Conservation (phyloP, 805 yeast genomes). For the Tetrapisispora nanseiensis region DNA sequence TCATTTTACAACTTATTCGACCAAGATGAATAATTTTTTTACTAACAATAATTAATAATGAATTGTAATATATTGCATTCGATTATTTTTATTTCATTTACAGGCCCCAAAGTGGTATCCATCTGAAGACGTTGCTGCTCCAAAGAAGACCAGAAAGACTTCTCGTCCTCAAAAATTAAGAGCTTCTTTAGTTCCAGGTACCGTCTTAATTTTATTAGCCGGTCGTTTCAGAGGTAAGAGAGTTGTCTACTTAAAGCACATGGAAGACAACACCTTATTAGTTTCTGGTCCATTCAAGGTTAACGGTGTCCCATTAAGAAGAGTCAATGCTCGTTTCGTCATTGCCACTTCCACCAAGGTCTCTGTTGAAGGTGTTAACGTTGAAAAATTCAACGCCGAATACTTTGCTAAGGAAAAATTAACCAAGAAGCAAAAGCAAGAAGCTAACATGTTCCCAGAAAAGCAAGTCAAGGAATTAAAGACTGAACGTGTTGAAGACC, state of each 20-base stretch:
- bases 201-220: conserved; percentile 93
- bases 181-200: conserved; percentile 94
- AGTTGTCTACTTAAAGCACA: conserved; percentile 92
- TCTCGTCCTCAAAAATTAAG: conserved; percentile 91
- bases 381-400: conserved; percentile 82
- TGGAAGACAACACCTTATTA: conserved; percentile 95
- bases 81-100: conserved; percentile 1
- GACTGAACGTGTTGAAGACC: conserved; percentile 93
- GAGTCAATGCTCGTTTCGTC: conserved; percentile 97
- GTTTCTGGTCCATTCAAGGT: conserved; percentile 99
- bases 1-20: too few relatives aligned
- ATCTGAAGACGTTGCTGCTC: conserved; percentile 81
- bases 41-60: background rate
- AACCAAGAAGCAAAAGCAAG: conserved; percentile 74
- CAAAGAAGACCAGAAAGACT: conserved; percentile 84
- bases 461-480: conserved; percentile 77
- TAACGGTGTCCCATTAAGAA: conserved; percentile 98
- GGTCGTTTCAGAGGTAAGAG: conserved; percentile 99
- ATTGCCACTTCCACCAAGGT: conserved; percentile 96
- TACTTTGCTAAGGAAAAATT: conserved; percentile 96
- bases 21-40: background rate
- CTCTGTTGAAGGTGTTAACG: conserved; percentile 68
- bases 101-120: conserved; percentile 90
- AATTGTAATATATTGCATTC: background rate
- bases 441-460: conserved; percentile 82